phyloP scores from a whole-genome alignment of 257 asterid genomes.

The Capsicum chinense region DNA sequence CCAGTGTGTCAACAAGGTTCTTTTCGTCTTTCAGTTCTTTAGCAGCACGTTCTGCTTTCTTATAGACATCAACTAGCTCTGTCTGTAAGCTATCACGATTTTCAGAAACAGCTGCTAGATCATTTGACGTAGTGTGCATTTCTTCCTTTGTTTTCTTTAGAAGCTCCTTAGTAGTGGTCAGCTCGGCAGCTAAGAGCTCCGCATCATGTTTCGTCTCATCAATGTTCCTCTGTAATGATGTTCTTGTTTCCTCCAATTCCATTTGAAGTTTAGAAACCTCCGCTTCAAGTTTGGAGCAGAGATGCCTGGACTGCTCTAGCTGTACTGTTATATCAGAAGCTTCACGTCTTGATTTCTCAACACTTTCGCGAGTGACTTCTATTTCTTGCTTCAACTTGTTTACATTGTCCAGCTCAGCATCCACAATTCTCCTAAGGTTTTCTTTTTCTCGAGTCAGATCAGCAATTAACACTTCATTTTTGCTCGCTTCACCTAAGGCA shows the following conservation, averaged over 20 bases:
- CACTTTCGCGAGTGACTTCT: slow-evolving; percentile 40
- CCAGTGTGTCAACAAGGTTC: slow-evolving; percentile 44
- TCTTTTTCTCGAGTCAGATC: slow-evolving; percentile 63
- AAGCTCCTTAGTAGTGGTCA: slow-evolving; percentile 49
- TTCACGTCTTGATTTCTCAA: slow-evolving; percentile 60
- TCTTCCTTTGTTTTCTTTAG: slow-evolving; percentile 58
- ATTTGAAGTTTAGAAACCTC: slow-evolving; percentile 48
- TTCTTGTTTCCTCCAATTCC: slow-evolving; percentile 57
- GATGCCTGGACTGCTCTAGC: slow-evolving; percentile 53
- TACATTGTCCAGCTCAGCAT: slow-evolving; percentile 45
- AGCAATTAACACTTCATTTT: slow-evolving; percentile 42
- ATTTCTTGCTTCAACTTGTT: slow-evolving; percentile 55
- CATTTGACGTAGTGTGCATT: slow-evolving; percentile 44
- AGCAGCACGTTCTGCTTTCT: slow-evolving; percentile 53
- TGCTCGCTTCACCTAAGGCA: slow-evolving; percentile 46
- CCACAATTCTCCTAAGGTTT: slow-evolving; percentile 47
- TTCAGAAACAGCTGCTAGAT: slow-evolving; percentile 49
- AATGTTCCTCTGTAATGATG: slow-evolving; percentile 47
- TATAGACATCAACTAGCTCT: slow-evolving; percentile 53
- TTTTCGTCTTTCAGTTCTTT: slow-evolving; percentile 56
- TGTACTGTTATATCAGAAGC: slow-evolving; percentile 55
- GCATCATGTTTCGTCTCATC: slow-evolving; percentile 50
- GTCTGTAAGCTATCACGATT: slow-evolving; percentile 53
- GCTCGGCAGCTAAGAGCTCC: slow-evolving; percentile 49
- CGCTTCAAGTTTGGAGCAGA: slow-evolving; percentile 60